Percentiles rank a stretch among this genome's conserved stretches.
Evolutionary conservation across 1,284 basidiomycete species (phyloP).

Genomic region (Pseudozyma thailandica): DNA sequence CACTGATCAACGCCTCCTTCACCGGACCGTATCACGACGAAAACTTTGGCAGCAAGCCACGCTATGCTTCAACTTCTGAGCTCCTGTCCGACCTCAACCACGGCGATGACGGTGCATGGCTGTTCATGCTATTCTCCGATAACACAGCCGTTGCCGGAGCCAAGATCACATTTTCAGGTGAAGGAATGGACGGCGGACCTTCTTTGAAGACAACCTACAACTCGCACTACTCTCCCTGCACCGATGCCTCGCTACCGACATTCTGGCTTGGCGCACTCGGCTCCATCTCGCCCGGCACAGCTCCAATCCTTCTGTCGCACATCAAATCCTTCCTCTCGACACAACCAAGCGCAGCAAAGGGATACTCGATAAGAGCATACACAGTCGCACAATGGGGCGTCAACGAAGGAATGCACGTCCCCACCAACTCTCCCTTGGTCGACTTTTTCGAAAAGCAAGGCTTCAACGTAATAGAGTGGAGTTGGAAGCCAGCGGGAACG

Average conservation of each 20-base stretch:
- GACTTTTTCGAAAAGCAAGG: constrained; percentile 18
- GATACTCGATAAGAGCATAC: constrained; percentile 13
- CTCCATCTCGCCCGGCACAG: constrained; percentile 12
- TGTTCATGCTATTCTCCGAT: constrained; percentile 9
- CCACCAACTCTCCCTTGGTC: constrained; percentile 4
- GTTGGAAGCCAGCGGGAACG: constrained; percentile 30
- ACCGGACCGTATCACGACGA: constrained; percentile 8
- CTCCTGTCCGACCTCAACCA: constrained; percentile 17
- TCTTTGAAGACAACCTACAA: constrained; percentile 1
- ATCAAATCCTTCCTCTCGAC: constrained; percentile 19
- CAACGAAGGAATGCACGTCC: constrained; percentile 2
- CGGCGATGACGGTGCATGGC: constrained; percentile 11
- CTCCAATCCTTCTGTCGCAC: constrained; percentile 3
- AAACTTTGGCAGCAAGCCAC: constrained; percentile 18
- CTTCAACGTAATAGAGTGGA: constrained; percentile 18
- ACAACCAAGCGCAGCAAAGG: background rate
- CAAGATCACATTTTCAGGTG: constrained; percentile 23
- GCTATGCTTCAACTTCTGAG: background rate
- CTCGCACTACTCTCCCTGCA: background rate
- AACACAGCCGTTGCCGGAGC: constrained; percentile 16
- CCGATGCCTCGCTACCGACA: background rate
- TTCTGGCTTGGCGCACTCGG: constrained; percentile 32
- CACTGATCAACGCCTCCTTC: constrained; percentile 17
- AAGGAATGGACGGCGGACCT: constrained; percentile 25
- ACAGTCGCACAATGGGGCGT: constrained; percentile 30